These are phyloP conservation scores for Trichomonas gallinae DNA, from an alignment of 208 protist genomes.

Conservation along the genomic window DNA sequence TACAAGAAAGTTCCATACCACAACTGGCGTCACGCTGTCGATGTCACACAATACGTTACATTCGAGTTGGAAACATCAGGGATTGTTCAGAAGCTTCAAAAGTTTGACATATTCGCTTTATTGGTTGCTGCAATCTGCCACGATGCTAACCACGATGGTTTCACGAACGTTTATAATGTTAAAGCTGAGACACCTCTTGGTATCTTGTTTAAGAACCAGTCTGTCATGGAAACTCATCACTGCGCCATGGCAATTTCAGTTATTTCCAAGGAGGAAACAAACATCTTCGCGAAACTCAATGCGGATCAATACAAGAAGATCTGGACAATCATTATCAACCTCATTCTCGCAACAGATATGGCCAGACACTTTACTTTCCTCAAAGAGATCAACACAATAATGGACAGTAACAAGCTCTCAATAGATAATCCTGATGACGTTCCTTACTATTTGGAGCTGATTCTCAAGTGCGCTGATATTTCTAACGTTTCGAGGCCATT, in stretches of 20 bases:
- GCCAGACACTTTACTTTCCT: neutral
- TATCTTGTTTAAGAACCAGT: conserved; percentile 51
- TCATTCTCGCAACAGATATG: neutral
- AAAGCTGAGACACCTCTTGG: conserved; percentile 66
- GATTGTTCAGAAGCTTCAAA: conserved; percentile 47
- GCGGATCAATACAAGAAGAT: conserved; percentile 23
- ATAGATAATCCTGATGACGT: no score
- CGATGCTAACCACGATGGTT: conserved; percentile 82
- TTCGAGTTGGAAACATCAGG: conserved; percentile 33
- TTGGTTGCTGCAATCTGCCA: conserved; percentile 73
- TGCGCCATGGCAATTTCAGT: conserved; percentile 33
- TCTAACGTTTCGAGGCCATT: no score
- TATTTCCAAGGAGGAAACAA: conserved; percentile 26
- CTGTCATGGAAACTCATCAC: conserved; percentile 52
- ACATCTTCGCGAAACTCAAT: conserved; percentile 33
- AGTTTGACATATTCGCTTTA: conserved; percentile 60
- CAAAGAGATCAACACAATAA: neutral
- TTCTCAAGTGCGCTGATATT: no score
- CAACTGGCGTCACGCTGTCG: conserved; percentile 52
- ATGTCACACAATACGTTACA: conserved; percentile 51
- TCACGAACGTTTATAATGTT: conserved; percentile 83
- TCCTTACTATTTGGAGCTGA: no score
- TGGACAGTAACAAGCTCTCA: no score
- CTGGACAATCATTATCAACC: conserved; percentile 7
- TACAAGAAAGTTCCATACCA: conserved; percentile 52